Conservation (phyloP, 257 asterid genomes). For the Lantana camara region DNA sequence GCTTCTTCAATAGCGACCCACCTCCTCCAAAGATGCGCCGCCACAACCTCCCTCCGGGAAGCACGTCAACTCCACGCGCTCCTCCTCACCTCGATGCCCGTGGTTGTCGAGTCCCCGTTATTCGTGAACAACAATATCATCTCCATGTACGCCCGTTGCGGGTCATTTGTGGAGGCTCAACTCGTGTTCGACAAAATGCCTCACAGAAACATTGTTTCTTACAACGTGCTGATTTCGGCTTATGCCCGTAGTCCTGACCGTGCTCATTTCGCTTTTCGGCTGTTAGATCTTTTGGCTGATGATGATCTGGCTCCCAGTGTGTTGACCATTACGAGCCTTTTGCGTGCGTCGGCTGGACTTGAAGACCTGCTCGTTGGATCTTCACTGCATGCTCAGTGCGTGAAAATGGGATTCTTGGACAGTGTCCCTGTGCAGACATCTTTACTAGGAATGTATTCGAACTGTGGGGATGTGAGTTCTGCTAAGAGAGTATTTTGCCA, state of each 20-base stretch:
- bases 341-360: constrained; percentile 61
- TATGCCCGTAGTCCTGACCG: constrained; percentile 50
- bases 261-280: constrained; percentile 39
- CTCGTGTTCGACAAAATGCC: constrained; percentile 83
- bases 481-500: constrained; percentile 51
- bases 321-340: constrained; percentile 64
- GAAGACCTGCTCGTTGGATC: constrained; percentile 47
- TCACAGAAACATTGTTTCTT: constrained; percentile 64
- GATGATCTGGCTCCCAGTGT: constrained; percentile 56
- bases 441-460: constrained; percentile 68
- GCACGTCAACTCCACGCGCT: constrained; percentile 83
- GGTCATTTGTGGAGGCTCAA: constrained; percentile 52
- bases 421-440: constrained; percentile 63
- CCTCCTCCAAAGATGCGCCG: constrained; percentile 60
- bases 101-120: constrained; percentile 34
- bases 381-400: constrained; percentile 51
- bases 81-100: constrained; percentile 46
- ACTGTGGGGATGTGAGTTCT: constrained; percentile 44
- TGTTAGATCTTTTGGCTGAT: constrained; percentile 41
- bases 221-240: constrained; percentile 68
- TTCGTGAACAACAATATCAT: constrained; percentile 67
- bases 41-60: constrained; percentile 47
- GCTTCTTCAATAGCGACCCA: constrained; percentile 42
- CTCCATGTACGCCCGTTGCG: constrained; percentile 76
- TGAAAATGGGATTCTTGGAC: constrained; percentile 53